Percentiles rank a stretch among this genome's conserved stretches.
These are phyloP conservation scores for Corchorus capsularis DNA, from an alignment of 345 rosid genomes.

Conservation along the genomic window DNA sequence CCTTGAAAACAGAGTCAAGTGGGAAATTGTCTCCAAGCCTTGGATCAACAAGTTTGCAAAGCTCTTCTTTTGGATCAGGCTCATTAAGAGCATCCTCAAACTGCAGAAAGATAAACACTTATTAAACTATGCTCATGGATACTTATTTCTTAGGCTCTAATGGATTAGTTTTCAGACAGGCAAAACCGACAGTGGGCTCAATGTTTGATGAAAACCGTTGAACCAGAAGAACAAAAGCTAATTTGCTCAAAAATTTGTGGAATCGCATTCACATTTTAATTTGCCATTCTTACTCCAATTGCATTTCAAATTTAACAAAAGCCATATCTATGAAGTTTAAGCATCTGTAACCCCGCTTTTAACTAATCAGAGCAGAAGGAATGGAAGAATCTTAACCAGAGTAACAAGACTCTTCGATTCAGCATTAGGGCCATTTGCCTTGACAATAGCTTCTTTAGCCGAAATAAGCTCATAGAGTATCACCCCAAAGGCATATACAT, in stretches of 20 bases:
- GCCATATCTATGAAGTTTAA: neutral
- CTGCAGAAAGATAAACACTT: conserved; percentile 35
- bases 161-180: neutral
- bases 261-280: neutral
- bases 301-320: neutral
- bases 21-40: conserved; percentile 77
- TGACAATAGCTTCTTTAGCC: conserved; percentile 89
- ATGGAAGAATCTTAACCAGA: conserved; percentile 55
- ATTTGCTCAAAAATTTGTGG: neutral
- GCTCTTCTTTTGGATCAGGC: conserved; percentile 58
- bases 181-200: neutral
- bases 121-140: neutral
- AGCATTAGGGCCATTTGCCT: conserved; percentile 40
- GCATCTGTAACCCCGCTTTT: conserved; percentile 1
- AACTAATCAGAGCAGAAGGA: conserved; percentile 8
- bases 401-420: conserved; percentile 87
- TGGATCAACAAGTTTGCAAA: conserved; percentile 65
- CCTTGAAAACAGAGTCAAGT: conserved; percentile 75
- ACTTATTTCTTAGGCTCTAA: neutral
- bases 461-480: conserved; percentile 93
- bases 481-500: conserved; percentile 95
- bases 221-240: too few relatives aligned
- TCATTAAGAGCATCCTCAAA: conserved; percentile 71
- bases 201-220: neutral
- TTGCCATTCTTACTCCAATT: neutral